Conservation (phyloP, 495 filamentous ascomycete species). For the Chaetomium tenue region DNA sequence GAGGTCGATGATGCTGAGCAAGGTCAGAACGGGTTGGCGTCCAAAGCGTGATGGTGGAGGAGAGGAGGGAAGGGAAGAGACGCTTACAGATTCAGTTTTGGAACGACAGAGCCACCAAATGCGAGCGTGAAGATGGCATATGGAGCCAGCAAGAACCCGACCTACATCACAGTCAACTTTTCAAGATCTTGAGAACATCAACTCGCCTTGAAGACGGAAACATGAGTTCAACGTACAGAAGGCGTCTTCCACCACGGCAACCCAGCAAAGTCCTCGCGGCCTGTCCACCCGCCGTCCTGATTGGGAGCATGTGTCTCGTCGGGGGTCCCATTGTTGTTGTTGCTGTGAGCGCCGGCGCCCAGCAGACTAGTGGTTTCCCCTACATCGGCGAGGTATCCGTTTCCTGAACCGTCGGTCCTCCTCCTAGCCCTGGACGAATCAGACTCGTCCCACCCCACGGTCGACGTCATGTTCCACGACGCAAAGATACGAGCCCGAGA, state of each 20-base stretch:
- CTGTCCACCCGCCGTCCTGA: conserved; percentile 36
- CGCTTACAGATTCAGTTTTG: conserved; percentile 66
- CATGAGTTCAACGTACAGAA: conserved; percentile 53
- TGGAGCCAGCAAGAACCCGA: conserved; percentile 80
- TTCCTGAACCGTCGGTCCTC: neutral
- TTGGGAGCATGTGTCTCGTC: conserved; percentile 14
- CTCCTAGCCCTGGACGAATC: neutral
- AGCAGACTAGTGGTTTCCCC: conserved; percentile 47
- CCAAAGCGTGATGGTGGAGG: neutral
- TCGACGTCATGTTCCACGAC: conserved; percentile 6
- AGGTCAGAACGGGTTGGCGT: conserved; percentile 13
- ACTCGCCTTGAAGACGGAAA: neutral
- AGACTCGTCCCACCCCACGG: neutral
- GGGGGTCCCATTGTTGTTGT: neutral
- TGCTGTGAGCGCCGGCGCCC: conserved; percentile 20
- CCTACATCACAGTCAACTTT: conserved; percentile 44
- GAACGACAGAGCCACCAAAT: conserved; percentile 77
- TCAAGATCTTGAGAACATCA: neutral
- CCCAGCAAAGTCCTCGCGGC: conserved; percentile 59
- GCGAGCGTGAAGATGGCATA: conserved; percentile 76
- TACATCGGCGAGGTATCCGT: conserved; percentile 8
- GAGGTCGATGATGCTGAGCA: conserved; percentile 64
- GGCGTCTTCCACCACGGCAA: conserved; percentile 70
- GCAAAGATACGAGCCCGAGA: neutral
- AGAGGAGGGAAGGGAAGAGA: neutral